Evolutionary conservation across 257 asterid genomes (phyloP).

Genomic region (Solanum lignicaule): DNA sequence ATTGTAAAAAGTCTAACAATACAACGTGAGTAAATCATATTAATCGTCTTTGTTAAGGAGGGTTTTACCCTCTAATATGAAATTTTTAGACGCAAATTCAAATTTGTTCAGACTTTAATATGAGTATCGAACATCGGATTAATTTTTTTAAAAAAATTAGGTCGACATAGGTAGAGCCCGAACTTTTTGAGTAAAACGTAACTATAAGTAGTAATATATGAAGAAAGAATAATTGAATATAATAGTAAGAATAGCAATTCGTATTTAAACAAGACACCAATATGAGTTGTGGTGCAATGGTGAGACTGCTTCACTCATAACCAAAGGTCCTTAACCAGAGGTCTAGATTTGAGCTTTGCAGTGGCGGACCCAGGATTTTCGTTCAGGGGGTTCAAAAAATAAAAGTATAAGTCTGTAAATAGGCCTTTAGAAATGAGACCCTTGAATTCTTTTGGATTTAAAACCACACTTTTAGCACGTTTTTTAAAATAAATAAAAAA

Average conservation of each 20-base stretch:
- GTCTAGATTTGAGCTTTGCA: not conserved
- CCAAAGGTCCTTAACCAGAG: too few species aligned
- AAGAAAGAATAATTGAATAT: not conserved
- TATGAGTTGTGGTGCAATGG: not conserved
- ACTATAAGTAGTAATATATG: not conserved
- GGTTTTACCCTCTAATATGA: not conserved
- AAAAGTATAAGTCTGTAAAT: too few species aligned
- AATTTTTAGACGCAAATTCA: too few species aligned
- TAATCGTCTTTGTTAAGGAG: not conserved
- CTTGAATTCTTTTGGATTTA: too few species aligned
- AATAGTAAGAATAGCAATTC: not conserved
- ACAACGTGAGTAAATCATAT: not conserved
- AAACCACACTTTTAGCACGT: too few species aligned
- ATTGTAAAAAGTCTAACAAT: not conserved
- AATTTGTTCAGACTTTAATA: too few species aligned
- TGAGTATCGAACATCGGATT: not conserved
- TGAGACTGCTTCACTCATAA: not conserved
- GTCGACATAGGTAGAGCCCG: not conserved
- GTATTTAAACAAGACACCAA: too few species aligned
- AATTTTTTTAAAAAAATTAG: too few species aligned
- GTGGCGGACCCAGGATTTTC: too few species aligned
- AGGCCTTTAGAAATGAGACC: too few species aligned
- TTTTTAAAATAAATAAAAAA: too few species aligned
- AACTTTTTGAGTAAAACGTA: not conserved
- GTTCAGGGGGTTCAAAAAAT: too few species aligned